These are phyloP conservation scores for Lophiotrema nucula DNA, from an alignment of 495 filamentous ascomycete species.

Conservation along the genomic window DNA sequence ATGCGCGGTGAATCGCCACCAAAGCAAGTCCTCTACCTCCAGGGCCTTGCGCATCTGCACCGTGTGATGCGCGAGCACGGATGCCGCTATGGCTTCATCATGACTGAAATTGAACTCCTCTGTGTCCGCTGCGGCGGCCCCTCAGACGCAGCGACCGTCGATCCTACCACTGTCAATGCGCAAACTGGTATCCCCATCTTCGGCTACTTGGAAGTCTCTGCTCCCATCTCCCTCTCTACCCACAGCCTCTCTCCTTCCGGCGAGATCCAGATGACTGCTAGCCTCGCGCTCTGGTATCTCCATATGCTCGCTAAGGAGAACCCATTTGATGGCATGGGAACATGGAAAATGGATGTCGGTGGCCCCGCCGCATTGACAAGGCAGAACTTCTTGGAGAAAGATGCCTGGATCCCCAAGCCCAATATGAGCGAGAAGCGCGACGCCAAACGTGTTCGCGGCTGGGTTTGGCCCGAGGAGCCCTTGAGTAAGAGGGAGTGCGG, in stretches of 20 bases:
- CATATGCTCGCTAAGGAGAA: slow-evolving; percentile 80
- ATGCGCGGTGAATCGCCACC: slow-evolving; percentile 81
- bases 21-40: slow-evolving; percentile 80
- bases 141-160: slow-evolving; percentile 8
- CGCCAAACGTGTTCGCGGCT: slow-evolving; percentile 78
- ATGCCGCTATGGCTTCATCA: slow-evolving; percentile 90
- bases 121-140: slow-evolving; percentile 62
- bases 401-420: slow-evolving; percentile 85
- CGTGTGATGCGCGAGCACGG: slow-evolving; percentile 88
- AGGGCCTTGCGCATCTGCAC: slow-evolving; percentile 79
- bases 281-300: slow-evolving; percentile 70
- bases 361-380: slow-evolving; percentile 74
- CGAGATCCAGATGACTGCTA: slow-evolving; percentile 63
- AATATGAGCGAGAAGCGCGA: slow-evolving; percentile 78
- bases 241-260: slow-evolving; percentile 38
- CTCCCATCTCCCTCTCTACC: slow-evolving; percentile 55
- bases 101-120: slow-evolving; percentile 91
- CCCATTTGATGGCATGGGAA: slow-evolving; percentile 61
- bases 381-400: slow-evolving; percentile 65
- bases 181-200: slow-evolving; percentile 65
- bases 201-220: slow-evolving; percentile 75
- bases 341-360: slow-evolving; percentile 76
- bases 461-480: slow-evolving; percentile 78
- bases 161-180: slow-evolving; percentile 51
- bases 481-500: slow-evolving; percentile 55